phyloP scores from a whole-genome alignment of 768 basidiomycete genomes.

The Candolleomyces aberdarensis region DNA sequence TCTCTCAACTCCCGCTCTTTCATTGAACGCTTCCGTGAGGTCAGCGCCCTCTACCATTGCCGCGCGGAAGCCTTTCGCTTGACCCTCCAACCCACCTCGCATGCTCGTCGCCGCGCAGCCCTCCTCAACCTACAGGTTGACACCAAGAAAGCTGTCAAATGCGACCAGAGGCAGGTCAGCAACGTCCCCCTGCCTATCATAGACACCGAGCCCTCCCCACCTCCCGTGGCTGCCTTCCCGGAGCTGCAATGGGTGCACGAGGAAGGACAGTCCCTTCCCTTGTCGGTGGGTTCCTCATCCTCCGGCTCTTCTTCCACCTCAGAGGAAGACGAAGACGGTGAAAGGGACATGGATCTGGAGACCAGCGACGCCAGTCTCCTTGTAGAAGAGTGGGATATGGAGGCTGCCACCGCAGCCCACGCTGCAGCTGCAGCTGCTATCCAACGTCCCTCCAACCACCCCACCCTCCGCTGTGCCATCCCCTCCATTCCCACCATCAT shows the following conservation, averaged over 20 bases:
- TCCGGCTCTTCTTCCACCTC: background rate
- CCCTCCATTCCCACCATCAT: constrained; percentile 23
- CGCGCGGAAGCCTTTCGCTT: constrained; percentile 38
- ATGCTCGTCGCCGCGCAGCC: constrained; percentile 47
- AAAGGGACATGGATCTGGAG: background rate
- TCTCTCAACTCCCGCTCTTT: constrained; percentile 30
- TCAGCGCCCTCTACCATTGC: constrained; percentile 39
- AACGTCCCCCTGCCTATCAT: constrained; percentile 31
- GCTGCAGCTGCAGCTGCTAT: background rate
- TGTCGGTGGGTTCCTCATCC: constrained; percentile 9
- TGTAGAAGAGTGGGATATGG: background rate
- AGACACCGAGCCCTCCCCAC: constrained; percentile 23
- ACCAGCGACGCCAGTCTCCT: background rate
- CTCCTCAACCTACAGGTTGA: constrained; percentile 43
- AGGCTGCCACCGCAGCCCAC: background rate
- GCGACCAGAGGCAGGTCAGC: constrained; percentile 38
- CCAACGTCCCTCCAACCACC: constrained; percentile 9
- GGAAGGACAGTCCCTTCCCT: constrained; percentile 4
- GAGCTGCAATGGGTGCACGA: background rate
- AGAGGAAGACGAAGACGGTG: constrained; percentile 5
- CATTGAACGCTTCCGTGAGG: constrained; percentile 34
- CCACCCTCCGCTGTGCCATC: constrained; percentile 22
- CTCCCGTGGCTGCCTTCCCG: background rate
- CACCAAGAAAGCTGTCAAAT: constrained; percentile 36
- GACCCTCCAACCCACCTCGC: constrained; percentile 33